Conservation (phyloP, 306 rosid genomes). For the Corylus americana region DNA sequence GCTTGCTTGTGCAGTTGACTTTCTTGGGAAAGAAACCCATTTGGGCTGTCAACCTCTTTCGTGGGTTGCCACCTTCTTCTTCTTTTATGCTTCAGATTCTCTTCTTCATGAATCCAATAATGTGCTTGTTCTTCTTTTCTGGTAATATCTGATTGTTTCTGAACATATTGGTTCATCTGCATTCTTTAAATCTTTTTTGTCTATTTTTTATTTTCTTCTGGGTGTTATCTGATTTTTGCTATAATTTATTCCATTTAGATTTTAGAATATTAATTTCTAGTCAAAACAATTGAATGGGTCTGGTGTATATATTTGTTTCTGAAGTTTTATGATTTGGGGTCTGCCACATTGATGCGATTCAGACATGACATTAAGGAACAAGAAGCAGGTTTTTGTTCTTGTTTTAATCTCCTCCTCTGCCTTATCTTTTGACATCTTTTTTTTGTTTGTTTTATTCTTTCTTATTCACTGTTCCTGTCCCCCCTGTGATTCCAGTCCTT, state of each 20-base stretch:
- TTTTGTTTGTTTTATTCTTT: not conserved
- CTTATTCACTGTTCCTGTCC: not conserved
- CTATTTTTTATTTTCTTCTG: too few species aligned
- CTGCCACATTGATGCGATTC: constrained; percentile 28
- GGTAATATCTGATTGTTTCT: constrained; percentile 8
- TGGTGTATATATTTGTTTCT: constrained; percentile 14
- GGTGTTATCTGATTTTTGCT: not conserved
- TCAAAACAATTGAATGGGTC: not conserved
- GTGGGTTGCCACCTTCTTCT: constrained; percentile 33
- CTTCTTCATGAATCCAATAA: constrained; percentile 25
- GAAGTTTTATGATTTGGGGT: constrained; percentile 36
- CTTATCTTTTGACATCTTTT: not conserved
- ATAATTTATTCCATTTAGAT: not conserved
- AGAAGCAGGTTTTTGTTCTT: constrained; percentile 41
- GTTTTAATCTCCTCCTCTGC: not conserved
- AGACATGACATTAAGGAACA: constrained; percentile 39
- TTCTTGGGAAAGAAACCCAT: constrained; percentile 40
- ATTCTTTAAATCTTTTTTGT: not conserved
- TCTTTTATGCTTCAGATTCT: constrained; percentile 25
- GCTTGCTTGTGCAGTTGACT: constrained; percentile 52
- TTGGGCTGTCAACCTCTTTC: constrained; percentile 40
- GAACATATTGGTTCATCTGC: not conserved
- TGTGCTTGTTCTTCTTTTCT: not conserved
- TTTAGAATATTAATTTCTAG: not conserved
- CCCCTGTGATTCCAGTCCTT: constrained; percentile 65